Percentiles rank a stretch among this genome's conserved stretches.
Evolutionary conservation across 305 asterid species (phyloP).

Genomic region (Withania somnifera): DNA sequence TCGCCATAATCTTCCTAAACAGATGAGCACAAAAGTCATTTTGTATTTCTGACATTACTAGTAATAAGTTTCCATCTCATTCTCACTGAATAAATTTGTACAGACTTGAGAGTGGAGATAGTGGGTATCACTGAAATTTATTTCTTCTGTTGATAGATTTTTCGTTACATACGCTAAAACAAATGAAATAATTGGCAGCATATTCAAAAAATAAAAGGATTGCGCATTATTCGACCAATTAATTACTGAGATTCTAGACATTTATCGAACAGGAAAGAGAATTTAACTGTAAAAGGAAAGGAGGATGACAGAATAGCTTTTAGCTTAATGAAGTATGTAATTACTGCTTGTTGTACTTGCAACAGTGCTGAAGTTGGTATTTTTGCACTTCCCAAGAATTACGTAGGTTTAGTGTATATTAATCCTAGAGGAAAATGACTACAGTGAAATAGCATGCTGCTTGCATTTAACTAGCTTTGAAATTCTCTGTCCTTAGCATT

Average conservation of each 20-base stretch:
- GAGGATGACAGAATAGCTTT: neutral
- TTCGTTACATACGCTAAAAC: neutral
- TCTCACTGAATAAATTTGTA: neutral
- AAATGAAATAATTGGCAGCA: neutral
- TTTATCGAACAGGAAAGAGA: neutral
- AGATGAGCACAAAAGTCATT: neutral
- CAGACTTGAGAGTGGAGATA: neutral
- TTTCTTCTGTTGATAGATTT: neutral
- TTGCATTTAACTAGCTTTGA: neutral
- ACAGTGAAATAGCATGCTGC: neutral
- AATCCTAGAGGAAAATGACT: neutral
- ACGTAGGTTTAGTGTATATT: neutral
- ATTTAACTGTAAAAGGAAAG: neutral
- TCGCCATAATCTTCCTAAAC: neutral
- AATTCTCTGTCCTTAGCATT: neutral
- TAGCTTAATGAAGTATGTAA: neutral
- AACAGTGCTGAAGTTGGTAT: neutral
- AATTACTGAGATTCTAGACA: neutral
- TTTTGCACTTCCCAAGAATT: neutral
- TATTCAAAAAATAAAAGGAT: neutral
- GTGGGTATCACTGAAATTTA: neutral
- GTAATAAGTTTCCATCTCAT: neutral
- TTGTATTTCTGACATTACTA: neutral
- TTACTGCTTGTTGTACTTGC: neutral
- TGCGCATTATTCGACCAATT: neutral